Base-by-base conservation (phyloP, 2,329 filamentous ascomycete species). In the Immersiporthe knoxdaviesiana region DNA sequence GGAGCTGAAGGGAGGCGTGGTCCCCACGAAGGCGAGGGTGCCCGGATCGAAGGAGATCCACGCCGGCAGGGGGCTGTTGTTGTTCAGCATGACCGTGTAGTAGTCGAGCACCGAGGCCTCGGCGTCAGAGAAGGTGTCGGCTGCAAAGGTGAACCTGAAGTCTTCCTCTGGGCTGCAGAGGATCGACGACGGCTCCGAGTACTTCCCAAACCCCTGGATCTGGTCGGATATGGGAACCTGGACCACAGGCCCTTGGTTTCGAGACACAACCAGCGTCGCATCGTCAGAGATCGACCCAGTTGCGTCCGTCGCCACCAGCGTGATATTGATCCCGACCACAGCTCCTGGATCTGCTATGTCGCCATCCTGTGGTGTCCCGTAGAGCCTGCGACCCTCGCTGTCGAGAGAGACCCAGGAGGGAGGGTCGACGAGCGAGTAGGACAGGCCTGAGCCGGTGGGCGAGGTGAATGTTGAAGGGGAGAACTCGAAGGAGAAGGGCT, bases 11-110 rank as follows among this genome's bases (percentile, higher is more conserved):
- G 88, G 81, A 0, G 93, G 93, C 1, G 91, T 91, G 44, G 80
- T 87, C 32, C 94, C 94, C 0, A 86, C 87, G 74, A 97, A 97
- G 0, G 84, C 84, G 52, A 97, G 80, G 0, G 79, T 83, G 1
- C 77, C 77, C 0, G 85, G 76, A 73, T 96, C 87, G 75, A 97
- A 97, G n/a, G 81, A 81, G 59, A 97, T 82, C 94, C 94, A 97
- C 0, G 93, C 90, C 27, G 94, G 94, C 47, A 97, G 81, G 47
- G 94, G 93, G n/a, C 91, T 92, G 75, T 92, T 92, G 75, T 95
- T 87, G 6, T 84, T 84, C 4, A 56, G 52, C 52, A 92, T 91
- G 3, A 91, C 89, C 11, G 92, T 92, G 76, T 96, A 95, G 78
- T 94, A 97, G 69, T 88, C 88, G 64, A 90, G 84, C 21, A 79